Evolutionary conservation across 108 stramenopile species (phyloP).

Genomic region (Aurantiochytrium sp.): DNA sequence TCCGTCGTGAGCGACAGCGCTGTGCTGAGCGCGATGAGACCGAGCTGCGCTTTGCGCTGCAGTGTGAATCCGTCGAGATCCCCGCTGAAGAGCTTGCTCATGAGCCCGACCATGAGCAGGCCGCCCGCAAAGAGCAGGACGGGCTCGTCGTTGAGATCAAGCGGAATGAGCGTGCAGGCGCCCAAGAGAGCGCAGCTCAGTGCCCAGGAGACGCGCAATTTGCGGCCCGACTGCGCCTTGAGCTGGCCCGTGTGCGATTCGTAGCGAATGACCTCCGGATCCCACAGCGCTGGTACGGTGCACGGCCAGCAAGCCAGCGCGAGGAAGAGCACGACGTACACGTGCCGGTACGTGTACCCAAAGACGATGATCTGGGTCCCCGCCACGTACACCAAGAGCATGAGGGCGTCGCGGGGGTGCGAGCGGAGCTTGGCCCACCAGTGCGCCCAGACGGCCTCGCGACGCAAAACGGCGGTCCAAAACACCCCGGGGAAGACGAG

Average conservation of each 20-base stretch:
- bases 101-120: background rate
- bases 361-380: background rate
- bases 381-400: background rate
- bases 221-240: background rate
- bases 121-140: background rate
- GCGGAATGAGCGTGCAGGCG: background rate
- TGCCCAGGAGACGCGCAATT: background rate
- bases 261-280: background rate
- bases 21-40: background rate
- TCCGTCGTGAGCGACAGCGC: background rate
- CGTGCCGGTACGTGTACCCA: background rate
- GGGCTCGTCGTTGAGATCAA: background rate
- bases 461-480: background rate
- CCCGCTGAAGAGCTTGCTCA: background rate
- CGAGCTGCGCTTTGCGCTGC: background rate
- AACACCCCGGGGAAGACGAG: background rate
- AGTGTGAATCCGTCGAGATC: background rate
- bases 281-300: background rate
- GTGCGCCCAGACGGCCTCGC: background rate
- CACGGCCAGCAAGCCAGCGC: constrained; percentile 11
- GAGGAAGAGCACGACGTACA: background rate
- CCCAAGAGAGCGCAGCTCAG: background rate
- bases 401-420: background rate
- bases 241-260: background rate
- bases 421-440: background rate